Base-by-base conservation (phyloP, 2,329 filamentous ascomycete species). In the Scedosporium boydii region DNA sequence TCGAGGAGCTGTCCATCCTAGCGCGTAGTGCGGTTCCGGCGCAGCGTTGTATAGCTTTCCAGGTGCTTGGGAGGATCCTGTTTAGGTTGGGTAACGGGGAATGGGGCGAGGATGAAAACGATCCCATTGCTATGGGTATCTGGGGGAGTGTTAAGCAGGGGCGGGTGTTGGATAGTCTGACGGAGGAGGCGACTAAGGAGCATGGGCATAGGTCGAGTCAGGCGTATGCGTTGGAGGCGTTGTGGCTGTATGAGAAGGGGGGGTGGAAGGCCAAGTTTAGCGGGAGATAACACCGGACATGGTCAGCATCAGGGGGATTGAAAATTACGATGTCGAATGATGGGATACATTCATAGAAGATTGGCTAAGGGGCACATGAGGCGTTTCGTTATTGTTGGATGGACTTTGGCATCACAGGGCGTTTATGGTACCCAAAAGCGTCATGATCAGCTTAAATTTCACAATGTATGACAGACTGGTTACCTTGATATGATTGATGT, bases 31-130 rank as follows among this genome's bases (percentile, higher is more conserved):
- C 87, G 0, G 91, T 96, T 21, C 85, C 95, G 0, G 88, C 90
- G 0, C 95, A 99, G 77, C 79, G 93, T 10, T 97, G 95, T 70
- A 83, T 98, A 65, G 91, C 95, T 0, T 97, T 91, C 74, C 93
- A 96, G 75, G 93, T 93, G 0, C 78, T 98, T 0, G 95, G 95
- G 0, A 82, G 95, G 21, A 83, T 98, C 5, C 74, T 98, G 16
- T 98, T 90, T 71, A 81, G 93, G 7, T 78, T 99, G 0, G 93
- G 95, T 0, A 83, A 80, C 58, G 92, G 85, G 1, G 82, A 87
- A 64, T 88, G 82, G 79, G 85, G 91, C 1, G 85, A 86, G 63
- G 75, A 72, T 5, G 74, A 74, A 42, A 77, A 87, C 63, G 79
- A 83, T 48, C 80, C 82, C 23, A 77, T 93, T 62, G 87, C 89